Evolutionary conservation across 2,329 filamentous ascomycete genomes (phyloP).

Genomic region (Colletotrichum melonis): DNA sequence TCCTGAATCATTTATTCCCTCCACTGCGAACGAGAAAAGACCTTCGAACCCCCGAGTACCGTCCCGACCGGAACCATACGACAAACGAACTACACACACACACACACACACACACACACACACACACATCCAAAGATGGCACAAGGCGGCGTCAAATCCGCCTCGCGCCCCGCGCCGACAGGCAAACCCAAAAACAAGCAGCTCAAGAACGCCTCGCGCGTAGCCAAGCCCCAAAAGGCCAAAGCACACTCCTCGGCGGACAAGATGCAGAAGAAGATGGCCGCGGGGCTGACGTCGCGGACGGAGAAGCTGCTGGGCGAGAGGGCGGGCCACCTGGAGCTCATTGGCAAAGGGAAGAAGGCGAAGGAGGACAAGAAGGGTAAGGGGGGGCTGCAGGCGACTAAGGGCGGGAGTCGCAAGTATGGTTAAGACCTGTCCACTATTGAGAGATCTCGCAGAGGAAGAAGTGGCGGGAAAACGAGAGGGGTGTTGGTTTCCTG

Average conservation of each 20-base stretch:
- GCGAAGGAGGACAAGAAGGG: slow-evolving; percentile 49
- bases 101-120: background rate
- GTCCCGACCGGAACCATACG: background rate
- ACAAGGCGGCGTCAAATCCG: slow-evolving; percentile 65
- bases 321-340: slow-evolving; percentile 68
- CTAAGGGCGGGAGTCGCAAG: slow-evolving; percentile 64
- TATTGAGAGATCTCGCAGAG: background rate
- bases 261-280: slow-evolving; percentile 66
- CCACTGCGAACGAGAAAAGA: too few relatives aligned
- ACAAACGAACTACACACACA: background rate
- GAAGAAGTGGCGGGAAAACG: too few relatives aligned
- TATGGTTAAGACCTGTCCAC: slow-evolving; percentile 58
- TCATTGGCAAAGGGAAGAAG: slow-evolving; percentile 68
- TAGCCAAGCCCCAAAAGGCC: slow-evolving; percentile 60
- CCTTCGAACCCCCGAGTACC: too few relatives aligned
- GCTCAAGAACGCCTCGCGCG: slow-evolving; percentile 54
- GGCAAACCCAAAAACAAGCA: slow-evolving; percentile 46
- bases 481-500: too few relatives aligned
- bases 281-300: slow-evolving; percentile 63
- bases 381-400: slow-evolving; percentile 32
- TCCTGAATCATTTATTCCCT: too few relatives aligned
- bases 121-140: slow-evolving; percentile 54
- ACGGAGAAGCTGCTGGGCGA: slow-evolving; percentile 70
- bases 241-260: slow-evolving; percentile 57
- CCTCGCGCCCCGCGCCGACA: slow-evolving; percentile 53